Evolutionary conservation across 257 asterid genomes (phyloP).

Genomic region (Plantago ovata): DNA sequence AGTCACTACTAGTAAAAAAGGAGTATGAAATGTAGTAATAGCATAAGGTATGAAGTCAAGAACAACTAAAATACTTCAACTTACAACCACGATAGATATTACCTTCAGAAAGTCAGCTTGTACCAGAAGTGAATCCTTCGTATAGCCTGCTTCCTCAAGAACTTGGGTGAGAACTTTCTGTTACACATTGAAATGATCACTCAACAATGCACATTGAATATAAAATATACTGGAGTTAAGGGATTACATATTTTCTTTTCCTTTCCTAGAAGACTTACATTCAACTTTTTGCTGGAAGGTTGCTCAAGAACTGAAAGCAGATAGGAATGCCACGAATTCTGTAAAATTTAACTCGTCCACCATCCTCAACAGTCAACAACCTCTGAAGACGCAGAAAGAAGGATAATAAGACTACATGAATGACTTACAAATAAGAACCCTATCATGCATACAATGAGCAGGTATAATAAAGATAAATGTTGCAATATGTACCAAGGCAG

Average conservation of each 20-base stretch:
- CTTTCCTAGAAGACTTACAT: constrained; percentile 40
- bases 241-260: constrained; percentile 2
- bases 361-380: constrained; percentile 78
- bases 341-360: constrained; percentile 85
- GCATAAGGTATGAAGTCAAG: no score
- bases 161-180: constrained; percentile 73
- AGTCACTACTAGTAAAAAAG: no score
- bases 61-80: background rate
- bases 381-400: constrained; percentile 44
- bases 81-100: constrained; percentile 15
- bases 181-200: constrained; percentile 12
- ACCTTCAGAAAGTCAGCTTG: constrained; percentile 86
- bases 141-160: constrained; percentile 89
- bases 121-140: constrained; percentile 55
- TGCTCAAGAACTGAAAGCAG: constrained; percentile 93
- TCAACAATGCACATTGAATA: background rate
- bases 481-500: no score
- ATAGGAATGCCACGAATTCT: constrained; percentile 91
- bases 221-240: background rate
- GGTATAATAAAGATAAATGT: no score
- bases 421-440: background rate
- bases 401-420: constrained; percentile 2
- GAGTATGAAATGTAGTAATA: background rate
- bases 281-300: constrained; percentile 77
- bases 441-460: no score